phyloP scores from a whole-genome alignment of 805 yeast species.

The Kockiozyma suomiensis region DNA sequence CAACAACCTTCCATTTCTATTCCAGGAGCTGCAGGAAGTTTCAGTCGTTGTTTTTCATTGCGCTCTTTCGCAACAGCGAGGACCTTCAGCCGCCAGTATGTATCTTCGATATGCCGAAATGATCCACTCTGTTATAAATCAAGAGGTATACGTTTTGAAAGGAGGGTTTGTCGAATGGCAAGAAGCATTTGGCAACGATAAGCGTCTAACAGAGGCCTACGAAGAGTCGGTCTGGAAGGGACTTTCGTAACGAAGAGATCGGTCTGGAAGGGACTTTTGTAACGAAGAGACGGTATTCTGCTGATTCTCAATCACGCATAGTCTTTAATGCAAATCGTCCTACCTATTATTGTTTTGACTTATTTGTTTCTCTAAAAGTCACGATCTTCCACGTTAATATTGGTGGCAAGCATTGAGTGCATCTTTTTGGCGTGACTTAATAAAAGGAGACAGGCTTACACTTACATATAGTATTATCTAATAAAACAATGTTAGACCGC shows the following conservation, averaged over 20 bases:
- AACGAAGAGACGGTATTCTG: too few species aligned
- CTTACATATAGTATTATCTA: too few species aligned
- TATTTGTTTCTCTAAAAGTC: too few species aligned
- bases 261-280: constrained; percentile 37
- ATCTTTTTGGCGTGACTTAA: too few species aligned
- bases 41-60: constrained; percentile 83
- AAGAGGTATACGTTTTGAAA: constrained; percentile 66
- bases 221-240: constrained; percentile 46
- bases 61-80: constrained; percentile 86
- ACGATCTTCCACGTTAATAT: too few species aligned
- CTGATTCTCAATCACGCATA: too few species aligned
- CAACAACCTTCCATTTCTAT: constrained; percentile 45
- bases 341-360: too few species aligned
- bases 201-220: constrained; percentile 62
- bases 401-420: too few species aligned
- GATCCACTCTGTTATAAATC: constrained; percentile 41
- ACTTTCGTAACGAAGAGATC: constrained; percentile 33
- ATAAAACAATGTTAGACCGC: too few species aligned
- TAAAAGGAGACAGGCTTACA: too few species aligned
- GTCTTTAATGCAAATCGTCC: too few species aligned
- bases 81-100: constrained; percentile 78
- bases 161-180: constrained; percentile 94
- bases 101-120: constrained; percentile 52
- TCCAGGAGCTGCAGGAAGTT: constrained; percentile 41
- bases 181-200: constrained; percentile 66